phyloP scores from a whole-genome alignment of 2,329 filamentous ascomycete species.

The Monosporascus sp. region DNA sequence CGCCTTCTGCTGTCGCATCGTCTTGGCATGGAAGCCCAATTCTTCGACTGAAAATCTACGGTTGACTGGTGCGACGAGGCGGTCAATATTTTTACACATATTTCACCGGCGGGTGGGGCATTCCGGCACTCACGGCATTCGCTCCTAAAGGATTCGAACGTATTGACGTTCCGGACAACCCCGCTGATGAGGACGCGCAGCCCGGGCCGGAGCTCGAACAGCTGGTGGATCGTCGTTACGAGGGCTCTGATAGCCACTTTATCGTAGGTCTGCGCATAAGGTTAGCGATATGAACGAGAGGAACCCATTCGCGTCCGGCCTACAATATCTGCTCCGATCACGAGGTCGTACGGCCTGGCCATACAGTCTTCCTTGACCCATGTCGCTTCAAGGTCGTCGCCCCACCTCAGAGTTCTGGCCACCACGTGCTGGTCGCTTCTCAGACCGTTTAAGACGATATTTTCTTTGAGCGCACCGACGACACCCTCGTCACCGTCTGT shows the following conservation, averaged over 20 bases:
- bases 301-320: constrained; percentile 1
- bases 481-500: constrained; percentile 59
- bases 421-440: constrained; percentile 19
- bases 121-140: constrained; percentile 47
- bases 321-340: constrained; percentile 27
- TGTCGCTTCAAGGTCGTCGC: constrained; percentile 14
- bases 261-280: constrained; percentile 51
- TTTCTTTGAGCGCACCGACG: constrained; percentile 46
- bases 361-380: constrained; percentile 21
- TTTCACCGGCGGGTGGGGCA: no score
- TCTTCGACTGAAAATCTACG: constrained; percentile 30
- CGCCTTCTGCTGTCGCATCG: constrained; percentile 35
- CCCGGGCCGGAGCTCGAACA: constrained; percentile 47
- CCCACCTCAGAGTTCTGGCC: constrained; percentile 32
- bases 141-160: constrained; percentile 52
- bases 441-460: constrained; percentile 45
- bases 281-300: background rate
- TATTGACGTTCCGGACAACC: constrained; percentile 57
- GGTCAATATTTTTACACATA: no score
- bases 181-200: constrained; percentile 53
- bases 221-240: constrained; percentile 47
- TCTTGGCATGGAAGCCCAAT: constrained; percentile 35
- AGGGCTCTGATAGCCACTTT: constrained; percentile 51
- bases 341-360: constrained; percentile 20
- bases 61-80: constrained; percentile 17